phyloP scores from a whole-genome alignment of 768 basidiomycete species.

The Mycena maculata region DNA sequence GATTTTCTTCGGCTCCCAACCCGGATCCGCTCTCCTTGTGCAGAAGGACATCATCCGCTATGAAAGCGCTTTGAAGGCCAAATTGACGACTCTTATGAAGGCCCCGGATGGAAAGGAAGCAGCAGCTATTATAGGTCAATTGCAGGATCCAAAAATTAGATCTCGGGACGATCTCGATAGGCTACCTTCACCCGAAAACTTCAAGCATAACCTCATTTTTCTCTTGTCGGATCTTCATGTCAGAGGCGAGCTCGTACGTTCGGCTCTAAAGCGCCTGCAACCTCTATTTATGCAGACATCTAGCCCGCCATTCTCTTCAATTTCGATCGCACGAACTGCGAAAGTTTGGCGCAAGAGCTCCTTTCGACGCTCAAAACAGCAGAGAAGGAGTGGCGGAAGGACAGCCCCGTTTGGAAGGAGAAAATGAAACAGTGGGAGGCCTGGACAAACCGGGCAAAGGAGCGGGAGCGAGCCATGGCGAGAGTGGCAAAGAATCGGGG shows the following conservation, averaged over 20 bases:
- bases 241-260: slow-evolving; percentile 64
- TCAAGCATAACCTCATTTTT: slow-evolving; percentile 58
- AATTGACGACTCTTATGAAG: slow-evolving; percentile 51
- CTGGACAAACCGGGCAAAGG: slow-evolving; percentile 60
- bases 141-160: slow-evolving; percentile 51
- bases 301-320: slow-evolving; percentile 78
- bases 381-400: slow-evolving; percentile 63
- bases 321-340: slow-evolving; percentile 71
- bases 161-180: slow-evolving; percentile 40
- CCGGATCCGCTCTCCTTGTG: slow-evolving; percentile 60
- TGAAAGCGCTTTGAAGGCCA: slow-evolving; percentile 62
- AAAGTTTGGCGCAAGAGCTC: slow-evolving; percentile 60
- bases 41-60: slow-evolving; percentile 73
- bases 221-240: slow-evolving; percentile 70
- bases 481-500: slow-evolving; percentile 54
- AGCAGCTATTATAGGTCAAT: slow-evolving; percentile 48
- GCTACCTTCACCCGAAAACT: slow-evolving; percentile 44
- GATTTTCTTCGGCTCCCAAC: slow-evolving; percentile 41
- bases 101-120: slow-evolving; percentile 49
- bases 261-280: background rate
- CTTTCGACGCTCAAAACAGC: slow-evolving; percentile 49
- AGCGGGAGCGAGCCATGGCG: slow-evolving; percentile 58
- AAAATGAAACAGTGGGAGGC: slow-evolving; percentile 64
- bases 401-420: slow-evolving; percentile 58
- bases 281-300: background rate